A percentile compares a stretch with the other conserved stretches of the same genome.
Evolutionary conservation across 345 rosid genomes (phyloP).

Genomic region (Iberis pinnata): DNA sequence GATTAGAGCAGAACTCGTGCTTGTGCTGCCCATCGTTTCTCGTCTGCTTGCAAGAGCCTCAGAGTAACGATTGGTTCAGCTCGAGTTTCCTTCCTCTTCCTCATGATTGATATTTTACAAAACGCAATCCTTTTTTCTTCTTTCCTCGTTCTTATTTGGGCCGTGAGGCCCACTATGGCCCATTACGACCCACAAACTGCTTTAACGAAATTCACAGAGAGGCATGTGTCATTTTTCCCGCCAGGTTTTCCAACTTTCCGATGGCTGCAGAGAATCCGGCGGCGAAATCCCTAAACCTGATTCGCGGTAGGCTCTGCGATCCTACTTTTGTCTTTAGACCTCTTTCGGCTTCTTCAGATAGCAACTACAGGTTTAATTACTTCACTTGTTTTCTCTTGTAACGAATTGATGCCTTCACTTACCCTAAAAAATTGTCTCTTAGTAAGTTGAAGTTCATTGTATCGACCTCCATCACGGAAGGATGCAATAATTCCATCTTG

Average conservation of each 20-base stretch:
- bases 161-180: neutral
- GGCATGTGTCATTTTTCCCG: constrained; percentile 12
- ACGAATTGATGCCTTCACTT: neutral
- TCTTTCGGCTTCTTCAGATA: constrained; percentile 56
- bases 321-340: constrained; percentile 54
- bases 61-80: constrained; percentile 30
- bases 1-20: constrained; percentile 45
- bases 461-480: constrained; percentile 67
- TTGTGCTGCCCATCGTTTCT: constrained; percentile 50
- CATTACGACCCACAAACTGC: constrained; percentile 7
- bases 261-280: constrained; percentile 41
- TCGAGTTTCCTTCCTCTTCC: constrained; percentile 17
- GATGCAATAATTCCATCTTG: constrained; percentile 81
- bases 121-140: constrained; percentile 18
- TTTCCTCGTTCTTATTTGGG: too few relatives aligned
- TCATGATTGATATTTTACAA: neutral
- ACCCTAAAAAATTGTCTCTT: constrained; percentile 4
- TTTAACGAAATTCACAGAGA: neutral
- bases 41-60: constrained; percentile 15
- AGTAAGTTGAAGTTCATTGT: constrained; percentile 72
- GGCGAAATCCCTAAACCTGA: constrained; percentile 41
- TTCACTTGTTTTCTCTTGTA: neutral
- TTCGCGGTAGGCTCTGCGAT: constrained; percentile 61
- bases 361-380: constrained; percentile 62
- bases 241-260: constrained; percentile 18